Conservation (phyloP, 2,329 filamentous ascomycete genomes). For the Cladosporium cucumerinum region DNA sequence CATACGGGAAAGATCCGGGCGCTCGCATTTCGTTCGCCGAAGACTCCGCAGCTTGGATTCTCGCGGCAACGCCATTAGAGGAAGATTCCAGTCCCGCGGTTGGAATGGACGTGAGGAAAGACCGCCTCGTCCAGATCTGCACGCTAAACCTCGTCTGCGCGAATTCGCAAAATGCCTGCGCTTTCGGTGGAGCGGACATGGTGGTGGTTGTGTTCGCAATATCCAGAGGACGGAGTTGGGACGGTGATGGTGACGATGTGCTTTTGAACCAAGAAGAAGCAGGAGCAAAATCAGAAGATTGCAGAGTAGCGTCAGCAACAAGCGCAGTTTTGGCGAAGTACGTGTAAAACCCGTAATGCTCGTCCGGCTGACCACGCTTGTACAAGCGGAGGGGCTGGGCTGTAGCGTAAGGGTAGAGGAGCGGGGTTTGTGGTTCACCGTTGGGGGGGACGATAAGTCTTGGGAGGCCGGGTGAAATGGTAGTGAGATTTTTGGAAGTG, state of each 20-base stretch:
- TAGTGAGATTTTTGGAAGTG: slow-evolving; percentile 42
- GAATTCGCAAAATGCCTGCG: slow-evolving; percentile 52
- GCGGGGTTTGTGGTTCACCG: slow-evolving; percentile 68
- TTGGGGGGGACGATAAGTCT: slow-evolving; percentile 61
- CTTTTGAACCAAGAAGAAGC: neutral
- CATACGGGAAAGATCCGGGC: slow-evolving; percentile 60
- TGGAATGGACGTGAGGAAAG: slow-evolving; percentile 1
- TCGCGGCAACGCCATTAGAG: neutral
- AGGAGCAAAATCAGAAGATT: slow-evolving; percentile 25
- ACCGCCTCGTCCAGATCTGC: slow-evolving; percentile 56
- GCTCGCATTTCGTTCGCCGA: slow-evolving; percentile 46
- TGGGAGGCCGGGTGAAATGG: slow-evolving; percentile 55
- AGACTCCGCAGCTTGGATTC: slow-evolving; percentile 24
- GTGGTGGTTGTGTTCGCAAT: neutral
- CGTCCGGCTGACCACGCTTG: slow-evolving; percentile 73
- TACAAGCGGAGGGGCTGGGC: slow-evolving; percentile 79
- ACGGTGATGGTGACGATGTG: too few species aligned
- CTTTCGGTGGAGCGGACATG: neutral
- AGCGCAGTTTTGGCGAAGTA: slow-evolving; percentile 89
- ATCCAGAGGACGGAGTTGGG: neutral
- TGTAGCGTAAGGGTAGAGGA: slow-evolving; percentile 65
- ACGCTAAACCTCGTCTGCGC: slow-evolving; percentile 59
- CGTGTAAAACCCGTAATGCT: slow-evolving; percentile 92
- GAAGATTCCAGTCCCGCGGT: neutral
- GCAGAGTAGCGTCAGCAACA: slow-evolving; percentile 41